Base-by-base conservation (phyloP, 1,284 basidiomycete species). In the Malassezia brasiliensis region DNA sequence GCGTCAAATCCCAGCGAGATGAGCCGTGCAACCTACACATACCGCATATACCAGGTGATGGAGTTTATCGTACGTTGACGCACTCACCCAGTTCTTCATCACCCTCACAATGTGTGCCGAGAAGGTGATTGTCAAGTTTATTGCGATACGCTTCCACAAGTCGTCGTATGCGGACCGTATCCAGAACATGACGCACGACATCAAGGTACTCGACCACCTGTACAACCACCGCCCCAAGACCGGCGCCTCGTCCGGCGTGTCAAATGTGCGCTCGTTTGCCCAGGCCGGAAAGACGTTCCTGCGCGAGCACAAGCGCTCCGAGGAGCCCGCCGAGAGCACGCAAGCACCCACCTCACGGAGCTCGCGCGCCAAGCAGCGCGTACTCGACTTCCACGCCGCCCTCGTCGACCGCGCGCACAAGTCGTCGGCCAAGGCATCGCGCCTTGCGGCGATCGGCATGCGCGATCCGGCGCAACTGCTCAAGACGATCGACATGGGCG, bases 111-210 rank as follows among this genome's bases (percentile, higher is more conserved):
- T 72, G 42, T 63, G 60, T 38, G 64, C 47, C 30, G 66, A 69
- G 42, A 68, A 72, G 64, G 59, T 72, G 52, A 58, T 72, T 35
- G 62, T 72, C 60, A 66, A 65, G 62, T 56, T 60, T 47, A 70
- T 72, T 31, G 66, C 69, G 50, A 68, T 72, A 53, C 62, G 61
- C 17, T 88, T 88, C 76, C 86, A 88, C 69, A 80, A 79, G 42
- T 83, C 81, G 8, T 86, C 86, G 12, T 88, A 83, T 68, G 81
- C 80, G 59, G 86, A 88, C 35, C 84, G 86, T 50, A 78, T 87
- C 14, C 79, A 82, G 10, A 76, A 78, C 19, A 79, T 86, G 2
- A 77, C 78, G 44, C 75, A 79, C 47, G 78, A 82, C 3, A 79
- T 87, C 22, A 73, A 74, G 19, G 81, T 82, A 34, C 81, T 88